Base-by-base conservation (phyloP, 345 rosid genomes). In the Arabis alpina region DNA sequence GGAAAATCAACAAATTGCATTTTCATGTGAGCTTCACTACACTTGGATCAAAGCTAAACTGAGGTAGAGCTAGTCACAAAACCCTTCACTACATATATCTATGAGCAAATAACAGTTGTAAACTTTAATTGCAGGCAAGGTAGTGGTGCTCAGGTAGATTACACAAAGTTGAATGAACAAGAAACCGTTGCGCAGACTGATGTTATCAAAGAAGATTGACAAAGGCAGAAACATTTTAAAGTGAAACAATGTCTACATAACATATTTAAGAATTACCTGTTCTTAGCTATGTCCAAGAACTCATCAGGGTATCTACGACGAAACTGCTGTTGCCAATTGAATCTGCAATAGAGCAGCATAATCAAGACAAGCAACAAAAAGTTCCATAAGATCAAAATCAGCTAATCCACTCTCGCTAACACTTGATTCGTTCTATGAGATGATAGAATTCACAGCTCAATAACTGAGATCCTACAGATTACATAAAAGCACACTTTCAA, bases 271-370 rank as follows among this genome's bases (percentile, higher is more conserved):
- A 19, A 19, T 64, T 58, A 85, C 96, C 91, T 85, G 56, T 96
- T 80, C 69, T 83, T 87, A 62, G 99, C 88, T 79, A 89, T 89
- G 81, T 91, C 88, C 78, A 89, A 80, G 72, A 94, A 87, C 79
- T 91, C 98, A 80, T 94, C 96, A 4, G 99, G 99, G 61, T 91
- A 94, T 72, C 80, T 81, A 60, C 93, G 86, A 27, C 89, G 81
- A 73, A 83, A 89, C 66, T 94, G 98, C 71, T 91, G 98, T 62
- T 71, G 62, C 99, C 98, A 89, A 32, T 93, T 83, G 73, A 91
- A 94, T 70, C 99, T 94, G 71, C 77, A 70, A 27, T 27, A 24
- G 28, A 44, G 12, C 6, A 19, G 16, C 52, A 19, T 16, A 8
- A 16, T 28, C 42, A 54, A 32, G 3, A 14, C 27, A 51, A 16